Percentiles rank a stretch among this genome's conserved stretches.
Evolutionary conservation across 2,329 filamentous ascomycete genomes (phyloP).

Genomic region (Colletotrichum lindemuthianum): DNA sequence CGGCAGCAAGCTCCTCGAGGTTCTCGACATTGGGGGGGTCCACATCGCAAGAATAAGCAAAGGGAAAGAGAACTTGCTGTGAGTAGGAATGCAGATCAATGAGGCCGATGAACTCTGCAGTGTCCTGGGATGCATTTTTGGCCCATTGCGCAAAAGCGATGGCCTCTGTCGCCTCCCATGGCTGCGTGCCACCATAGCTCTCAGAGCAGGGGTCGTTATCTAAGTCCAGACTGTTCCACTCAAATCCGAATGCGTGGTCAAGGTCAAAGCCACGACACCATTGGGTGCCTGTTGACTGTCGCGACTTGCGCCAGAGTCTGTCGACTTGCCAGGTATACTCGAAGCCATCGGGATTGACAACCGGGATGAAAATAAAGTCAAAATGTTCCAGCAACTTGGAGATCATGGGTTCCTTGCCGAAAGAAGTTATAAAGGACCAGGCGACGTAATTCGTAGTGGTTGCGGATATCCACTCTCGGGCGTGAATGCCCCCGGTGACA

Average conservation of each 20-base stretch:
- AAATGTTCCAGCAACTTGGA: conserved; percentile 84
- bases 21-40: conserved; percentile 90
- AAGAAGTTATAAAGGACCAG: conserved; percentile 86
- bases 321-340: conserved; percentile 93
- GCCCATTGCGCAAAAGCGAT: conserved; percentile 83
- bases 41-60: conserved; percentile 82
- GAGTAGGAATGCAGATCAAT: conserved; percentile 95
- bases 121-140: conserved; percentile 77
- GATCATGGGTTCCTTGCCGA: conserved; percentile 76
- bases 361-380: conserved; percentile 89
- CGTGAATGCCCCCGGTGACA: conserved; percentile 87
- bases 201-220: conserved; percentile 88
- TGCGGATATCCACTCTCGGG: conserved; percentile 95
- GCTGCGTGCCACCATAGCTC: conserved; percentile 82
- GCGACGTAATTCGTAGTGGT: conserved; percentile 92
- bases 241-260: conserved; percentile 85
- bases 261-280: conserved; percentile 92
- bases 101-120: conserved; percentile 82
- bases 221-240: conserved; percentile 72
- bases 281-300: conserved; percentile 81
- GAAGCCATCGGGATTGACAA: conserved; percentile 93
- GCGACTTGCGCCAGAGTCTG: conserved; percentile 93
- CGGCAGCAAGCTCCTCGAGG: conserved; percentile 87
- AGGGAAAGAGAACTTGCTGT: conserved; percentile 93
- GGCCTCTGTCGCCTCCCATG: conserved; percentile 87